Conservation (phyloP, 805 yeast genomes). For the Jamesozyma piceae region DNA sequence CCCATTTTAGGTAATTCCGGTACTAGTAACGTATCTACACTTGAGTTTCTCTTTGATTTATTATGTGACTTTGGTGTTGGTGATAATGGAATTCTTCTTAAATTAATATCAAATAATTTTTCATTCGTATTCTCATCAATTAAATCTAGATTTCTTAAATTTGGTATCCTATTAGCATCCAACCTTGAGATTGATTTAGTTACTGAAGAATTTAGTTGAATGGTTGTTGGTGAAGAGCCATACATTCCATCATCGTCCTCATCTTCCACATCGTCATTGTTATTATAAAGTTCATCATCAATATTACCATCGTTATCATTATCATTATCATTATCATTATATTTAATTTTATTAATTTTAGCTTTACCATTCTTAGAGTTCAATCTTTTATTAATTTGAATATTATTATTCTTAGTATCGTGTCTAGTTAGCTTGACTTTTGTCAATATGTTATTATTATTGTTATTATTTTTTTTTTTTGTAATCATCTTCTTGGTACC, state of each 20-base stretch:
- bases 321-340: slow-evolving; percentile 1
- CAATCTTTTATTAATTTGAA: slow-evolving; percentile 6
- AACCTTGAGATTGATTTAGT: slow-evolving; percentile 23
- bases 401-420: slow-evolving; percentile 1
- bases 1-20: slow-evolving; percentile 33
- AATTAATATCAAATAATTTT: slow-evolving; percentile 5
- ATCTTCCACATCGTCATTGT: slow-evolving; percentile 5
- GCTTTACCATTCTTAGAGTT: slow-evolving; percentile 6
- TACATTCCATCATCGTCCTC: slow-evolving; percentile 15
- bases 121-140: slow-evolving; percentile 5
- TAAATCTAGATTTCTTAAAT: slow-evolving; percentile 8
- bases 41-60: neutral
- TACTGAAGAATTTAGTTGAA: slow-evolving; percentile 28
- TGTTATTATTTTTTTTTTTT: slow-evolving; percentile 2
- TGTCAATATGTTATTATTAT: slow-evolving; percentile 7
- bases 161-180: slow-evolving; percentile 14
- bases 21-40: slow-evolving; percentile 12
- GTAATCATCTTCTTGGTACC: slow-evolving; percentile 2
- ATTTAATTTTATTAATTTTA: neutral
- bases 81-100: slow-evolving; percentile 17
- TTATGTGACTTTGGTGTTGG: slow-evolving; percentile 26
- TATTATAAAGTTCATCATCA: slow-evolving; percentile 2
- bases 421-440: neutral
- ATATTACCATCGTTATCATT: slow-evolving; percentile 2
- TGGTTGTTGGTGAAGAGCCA: slow-evolving; percentile 31